Evolutionary conservation across 2,329 filamentous ascomycete species (phyloP), one percentile per base, ranked within the genome.

Genomic region (Ophiostoma quercus): DNA sequence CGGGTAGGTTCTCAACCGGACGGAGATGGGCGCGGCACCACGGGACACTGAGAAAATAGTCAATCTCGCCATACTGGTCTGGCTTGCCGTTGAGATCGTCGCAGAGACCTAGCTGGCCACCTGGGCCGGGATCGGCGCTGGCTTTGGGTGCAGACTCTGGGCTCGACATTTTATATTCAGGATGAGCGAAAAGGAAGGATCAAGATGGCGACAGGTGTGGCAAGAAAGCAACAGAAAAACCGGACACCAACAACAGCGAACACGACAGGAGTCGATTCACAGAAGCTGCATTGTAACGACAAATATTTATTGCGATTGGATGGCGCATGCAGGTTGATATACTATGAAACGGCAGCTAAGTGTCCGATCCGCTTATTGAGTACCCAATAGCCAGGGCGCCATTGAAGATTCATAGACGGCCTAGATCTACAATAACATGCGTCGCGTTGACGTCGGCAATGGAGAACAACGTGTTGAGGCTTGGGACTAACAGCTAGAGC

Each of bases 21-120:
- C 76, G 73, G 66, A 87, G 77, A 63, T 84, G 77, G 16, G 75
- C 74, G 1, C 79, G 78, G 71, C 81, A 84, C 84, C 85, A 87
- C 14, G 84, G 82, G 32, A 83, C 81, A 29, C 78, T 74, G 22
- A 73, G 70, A 72, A 81, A 80, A 71, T 77, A 69, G 63, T 66
- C 63, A 2, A 66, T 39, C 5, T 66, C 63, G 37, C 34, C 62
- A 14, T 29, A 25, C 3, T 22, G 22, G 51, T 57, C 51, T 57
- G 51, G 51, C 51, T 57, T 57, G 51, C n/a, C 51, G 22, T 57
- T 57, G 51, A 57, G 51, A 7, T 57, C 22, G 8, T 25, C 51
- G 11, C n/a, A 12, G 22, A 57, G 51, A 14, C 51, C n/a, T 25
- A 25, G 22, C n/a, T 12, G 8, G 22, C n/a, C 22, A 25, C 22